Base-by-base conservation (phyloP, 1,284 basidiomycete species). In the Tranzscheliella williamsii region DNA sequence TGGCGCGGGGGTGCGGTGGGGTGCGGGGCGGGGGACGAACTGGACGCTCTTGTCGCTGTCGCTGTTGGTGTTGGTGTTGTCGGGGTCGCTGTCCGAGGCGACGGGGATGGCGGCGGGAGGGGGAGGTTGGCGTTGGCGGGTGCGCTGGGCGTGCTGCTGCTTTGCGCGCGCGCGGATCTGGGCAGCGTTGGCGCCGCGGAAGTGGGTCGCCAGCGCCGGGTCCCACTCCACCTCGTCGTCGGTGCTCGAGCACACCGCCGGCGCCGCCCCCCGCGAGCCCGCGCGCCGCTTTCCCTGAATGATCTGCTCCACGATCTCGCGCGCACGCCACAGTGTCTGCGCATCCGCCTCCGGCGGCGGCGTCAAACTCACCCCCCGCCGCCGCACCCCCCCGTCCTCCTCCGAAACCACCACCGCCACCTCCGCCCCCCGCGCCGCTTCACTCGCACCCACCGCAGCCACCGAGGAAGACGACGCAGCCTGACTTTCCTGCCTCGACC, bases 121-220 rank as follows among this genome's bases (percentile, higher is more conserved):
- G n/a, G 35, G 43, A 34, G 48, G 38, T 24, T 45, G 47, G 3
- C 62, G 38, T 6, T 32, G 29, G 7, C 43, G 33, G 17, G 56
- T 46, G 9, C 47, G 44, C 17, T 54, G 32, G 16, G 42, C 44
- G 24, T 67, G 57, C 18, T 54, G 45, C 2, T 38, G 45, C n/a
- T 51, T 51, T 16, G 69, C 69, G 21, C 50, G 41, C 29, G 61
- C 63, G 8, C 67, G 58, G n/a, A 69, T 37, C 15, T 57, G 41
- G 18, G 58, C 50, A 12, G 60, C 57, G 16, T 72, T 54, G 12
- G 43, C 42, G 4, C 69, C 69, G 5, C 48, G 43, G 43, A 67
- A 62, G 27, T 57, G 48, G 5, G 50, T 49, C 11, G 69, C 69
- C 0, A 72, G 49, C 18, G 62, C 69, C 4, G 69, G 60, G 42